A percentile compares a stretch with the other conserved stretches of the same genome.
Conservation (phyloP, 352 stramenopile genomes). For the Pythium myriotylum region DNA sequence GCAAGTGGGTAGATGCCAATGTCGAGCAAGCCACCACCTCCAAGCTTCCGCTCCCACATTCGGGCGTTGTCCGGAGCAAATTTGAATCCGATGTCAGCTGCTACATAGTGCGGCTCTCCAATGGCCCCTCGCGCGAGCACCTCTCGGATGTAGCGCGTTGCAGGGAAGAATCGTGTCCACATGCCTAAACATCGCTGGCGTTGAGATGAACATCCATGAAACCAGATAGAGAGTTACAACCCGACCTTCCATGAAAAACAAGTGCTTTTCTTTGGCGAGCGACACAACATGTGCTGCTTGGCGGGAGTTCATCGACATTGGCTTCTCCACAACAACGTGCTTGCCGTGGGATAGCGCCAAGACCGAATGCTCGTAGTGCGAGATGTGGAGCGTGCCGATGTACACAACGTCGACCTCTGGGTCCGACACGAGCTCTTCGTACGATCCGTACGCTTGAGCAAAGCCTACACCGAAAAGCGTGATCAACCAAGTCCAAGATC, state of each 20-base stretch:
- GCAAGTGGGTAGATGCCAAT: conserved; percentile 81
- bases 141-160: conserved; percentile 57
- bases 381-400: conserved; percentile 89
- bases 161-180: conserved; percentile 89
- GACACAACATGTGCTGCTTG: conserved; percentile 73
- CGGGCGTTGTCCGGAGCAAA: conserved; percentile 49
- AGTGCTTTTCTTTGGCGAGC: conserved; percentile 61
- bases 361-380: conserved; percentile 76
- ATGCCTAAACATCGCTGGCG: conserved; percentile 44
- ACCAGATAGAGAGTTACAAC: neutral
- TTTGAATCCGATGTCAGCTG: conserved; percentile 69
- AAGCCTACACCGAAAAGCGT: conserved; percentile 36
- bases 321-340: conserved; percentile 94
- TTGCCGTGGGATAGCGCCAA: conserved; percentile 85
- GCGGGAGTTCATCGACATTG: conserved; percentile 85
- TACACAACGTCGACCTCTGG: conserved; percentile 91
- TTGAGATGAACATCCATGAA: too few relatives aligned
- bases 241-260: conserved; percentile 80
- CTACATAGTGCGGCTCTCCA: conserved; percentile 67
- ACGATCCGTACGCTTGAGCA: conserved; percentile 73
- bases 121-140: conserved; percentile 60
- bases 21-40: conserved; percentile 74
- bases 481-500: neutral
- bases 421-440: conserved; percentile 84
- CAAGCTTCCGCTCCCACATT: conserved; percentile 72